Percentiles rank a stretch among this genome's conserved stretches.
These are phyloP conservation scores for Acrocalymma vagum DNA, from an alignment of 2,329 filamentous ascomycete genomes.

Conservation along the genomic window DNA sequence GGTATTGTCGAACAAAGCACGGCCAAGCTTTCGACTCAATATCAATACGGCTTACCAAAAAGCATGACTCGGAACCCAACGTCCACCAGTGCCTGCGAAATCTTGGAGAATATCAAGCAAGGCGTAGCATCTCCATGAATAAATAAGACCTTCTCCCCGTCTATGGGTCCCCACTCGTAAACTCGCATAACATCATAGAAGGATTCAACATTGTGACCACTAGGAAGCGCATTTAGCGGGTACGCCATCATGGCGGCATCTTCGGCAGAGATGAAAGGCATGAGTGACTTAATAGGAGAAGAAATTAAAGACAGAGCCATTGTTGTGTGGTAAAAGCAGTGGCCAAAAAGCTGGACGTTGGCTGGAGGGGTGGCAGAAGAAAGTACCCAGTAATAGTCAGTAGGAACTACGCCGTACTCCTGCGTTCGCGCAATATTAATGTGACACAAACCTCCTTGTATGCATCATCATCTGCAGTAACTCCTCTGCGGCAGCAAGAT, in stretches of 20 bases:
- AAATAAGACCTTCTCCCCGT: conserved; percentile 2
- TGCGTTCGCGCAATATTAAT: too few relatives aligned
- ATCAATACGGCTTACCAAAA: neutral
- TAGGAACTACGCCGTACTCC: too few relatives aligned
- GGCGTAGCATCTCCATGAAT: conserved; percentile 4
- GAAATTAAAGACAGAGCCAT: too few relatives aligned
- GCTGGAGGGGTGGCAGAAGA: too few relatives aligned
- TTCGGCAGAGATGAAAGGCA: conserved; percentile 1
- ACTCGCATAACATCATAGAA: conserved; percentile 1
- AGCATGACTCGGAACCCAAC: conserved; percentile 1
- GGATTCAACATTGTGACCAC: neutral
- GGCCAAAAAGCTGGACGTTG: too few relatives aligned
- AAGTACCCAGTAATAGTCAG: too few relatives aligned
- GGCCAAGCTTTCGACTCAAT: too few relatives aligned
- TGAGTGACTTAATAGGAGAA: neutral
- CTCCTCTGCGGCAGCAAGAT: too few relatives aligned
- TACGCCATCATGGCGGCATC: conserved; percentile 2
- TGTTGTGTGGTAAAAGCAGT: too few relatives aligned
- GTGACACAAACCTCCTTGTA: too few relatives aligned
- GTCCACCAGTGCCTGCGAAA: conserved; percentile 1
- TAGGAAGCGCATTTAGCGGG: conserved; percentile 1
- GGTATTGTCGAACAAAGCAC: too few relatives aligned
- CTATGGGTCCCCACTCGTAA: conserved; percentile 3
- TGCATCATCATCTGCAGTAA: too few relatives aligned
- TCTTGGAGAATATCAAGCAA: conserved; percentile 1